These are phyloP conservation scores for Fusarium domesticum DNA, from an alignment of 2,329 filamentous ascomycete species.

Conservation along the genomic window DNA sequence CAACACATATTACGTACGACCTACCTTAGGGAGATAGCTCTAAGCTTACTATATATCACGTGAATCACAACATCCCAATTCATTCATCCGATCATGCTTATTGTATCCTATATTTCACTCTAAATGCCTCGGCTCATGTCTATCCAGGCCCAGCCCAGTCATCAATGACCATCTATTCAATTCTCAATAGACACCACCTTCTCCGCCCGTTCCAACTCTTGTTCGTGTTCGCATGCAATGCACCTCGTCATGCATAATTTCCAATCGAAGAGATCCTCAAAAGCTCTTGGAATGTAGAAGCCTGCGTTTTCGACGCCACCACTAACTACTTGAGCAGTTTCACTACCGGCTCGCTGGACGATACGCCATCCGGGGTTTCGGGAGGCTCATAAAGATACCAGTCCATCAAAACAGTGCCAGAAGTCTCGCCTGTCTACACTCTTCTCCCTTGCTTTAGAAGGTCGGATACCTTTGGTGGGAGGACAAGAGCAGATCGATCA, in stretches of 20 bases:
- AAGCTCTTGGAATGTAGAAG: no score
- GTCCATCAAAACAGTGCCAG: neutral
- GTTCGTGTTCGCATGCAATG: neutral
- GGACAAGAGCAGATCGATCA: slow-evolving; percentile 76
- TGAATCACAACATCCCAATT: neutral
- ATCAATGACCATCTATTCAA: slow-evolving; percentile 5
- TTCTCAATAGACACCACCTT: slow-evolving; percentile 16
- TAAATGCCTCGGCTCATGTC: neutral
- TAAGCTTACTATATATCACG: no score
- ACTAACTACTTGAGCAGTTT: no score
- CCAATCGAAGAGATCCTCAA: no score
- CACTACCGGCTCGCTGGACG: no score
- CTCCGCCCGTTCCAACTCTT: slow-evolving; percentile 3
- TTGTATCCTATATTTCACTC: slow-evolving; percentile 5
- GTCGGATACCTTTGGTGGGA: slow-evolving; percentile 89
- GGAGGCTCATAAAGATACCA: neutral
- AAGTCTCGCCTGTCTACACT: slow-evolving; percentile 38
- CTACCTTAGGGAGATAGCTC: no score
- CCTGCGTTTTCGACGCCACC: no score
- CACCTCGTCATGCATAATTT: no score
- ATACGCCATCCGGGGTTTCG: no score
- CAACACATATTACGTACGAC: no score
- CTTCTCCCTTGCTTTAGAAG: slow-evolving; percentile 61
- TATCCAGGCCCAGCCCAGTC: slow-evolving; percentile 15
- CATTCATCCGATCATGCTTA: slow-evolving; percentile 2